Conservation (phyloP, 306 rosid species). For the Begonia masoniana region DNA sequence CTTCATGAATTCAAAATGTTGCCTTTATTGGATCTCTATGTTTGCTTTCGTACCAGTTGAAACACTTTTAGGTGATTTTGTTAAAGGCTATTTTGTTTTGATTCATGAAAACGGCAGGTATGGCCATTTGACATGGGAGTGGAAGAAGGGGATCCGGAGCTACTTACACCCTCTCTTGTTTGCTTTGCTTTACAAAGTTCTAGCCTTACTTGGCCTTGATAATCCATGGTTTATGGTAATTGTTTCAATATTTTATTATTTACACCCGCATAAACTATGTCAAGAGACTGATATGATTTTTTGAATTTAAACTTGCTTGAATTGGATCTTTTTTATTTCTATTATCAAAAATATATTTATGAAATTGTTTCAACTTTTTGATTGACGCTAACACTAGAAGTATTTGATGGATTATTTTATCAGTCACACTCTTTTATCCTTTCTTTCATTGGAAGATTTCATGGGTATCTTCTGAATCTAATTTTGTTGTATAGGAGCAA, state of each 20-base stretch:
- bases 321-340: no score
- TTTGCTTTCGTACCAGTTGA: neutral
- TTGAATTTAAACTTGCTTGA: no score
- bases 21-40: neutral
- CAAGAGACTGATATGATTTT: no score
- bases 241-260: neutral
- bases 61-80: neutral
- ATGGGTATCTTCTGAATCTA: no score
- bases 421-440: no score
- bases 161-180: conserved; percentile 77
- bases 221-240: conserved; percentile 72
- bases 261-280: neutral
- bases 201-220: conserved; percentile 56
- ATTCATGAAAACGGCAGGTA: conserved; percentile 32
- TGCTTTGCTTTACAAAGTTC: conserved; percentile 52
- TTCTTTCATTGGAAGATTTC: no score
- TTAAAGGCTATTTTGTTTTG: conserved; percentile 5
- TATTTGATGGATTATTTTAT: no score
- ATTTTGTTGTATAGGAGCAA: no score
- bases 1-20: neutral
- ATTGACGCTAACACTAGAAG: no score
- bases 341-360: no score
- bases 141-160: conserved; percentile 84
- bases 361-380: no score
- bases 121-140: conserved; percentile 95